phyloP scores from a whole-genome alignment of 306 rosid genomes.

The Vigna unguiculata region DNA sequence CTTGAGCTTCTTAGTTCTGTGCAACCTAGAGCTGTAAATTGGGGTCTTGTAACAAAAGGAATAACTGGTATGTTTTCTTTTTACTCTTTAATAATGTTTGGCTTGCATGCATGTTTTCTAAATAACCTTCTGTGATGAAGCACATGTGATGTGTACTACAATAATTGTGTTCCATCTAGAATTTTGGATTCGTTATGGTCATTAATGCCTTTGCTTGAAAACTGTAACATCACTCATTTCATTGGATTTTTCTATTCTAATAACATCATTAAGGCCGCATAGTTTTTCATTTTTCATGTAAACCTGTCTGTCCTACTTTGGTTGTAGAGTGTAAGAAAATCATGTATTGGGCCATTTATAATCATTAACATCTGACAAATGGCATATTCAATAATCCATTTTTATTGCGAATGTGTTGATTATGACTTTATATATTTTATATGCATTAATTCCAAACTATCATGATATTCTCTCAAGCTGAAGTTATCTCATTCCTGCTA shows the following conservation, averaged over 20 bases:
- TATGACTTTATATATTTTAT: neutral
- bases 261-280: neutral
- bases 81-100: neutral
- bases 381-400: neutral
- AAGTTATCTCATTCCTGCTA: neutral
- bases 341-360: neutral
- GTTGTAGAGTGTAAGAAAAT: neutral
- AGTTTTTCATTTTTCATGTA: neutral
- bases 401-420: neutral
- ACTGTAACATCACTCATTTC: neutral
- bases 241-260: neutral
- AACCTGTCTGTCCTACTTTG: neutral
- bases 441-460: neutral
- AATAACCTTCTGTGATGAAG: neutral
- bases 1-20: conserved; percentile 95
- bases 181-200: neutral
- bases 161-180: neutral
- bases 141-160: too few species aligned
- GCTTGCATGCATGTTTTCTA: neutral
- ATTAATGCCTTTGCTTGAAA: neutral
- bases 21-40: conserved; percentile 88
- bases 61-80: conserved; percentile 64
- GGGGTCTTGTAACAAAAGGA: conserved; percentile 96
- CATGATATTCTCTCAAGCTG: neutral
- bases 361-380: neutral